A percentile compares a stretch with the other conserved stretches of the same genome.
phyloP scores from a whole-genome alignment of 2,329 filamentous ascomycete genomes.

The Grosmannia huntii region DNA sequence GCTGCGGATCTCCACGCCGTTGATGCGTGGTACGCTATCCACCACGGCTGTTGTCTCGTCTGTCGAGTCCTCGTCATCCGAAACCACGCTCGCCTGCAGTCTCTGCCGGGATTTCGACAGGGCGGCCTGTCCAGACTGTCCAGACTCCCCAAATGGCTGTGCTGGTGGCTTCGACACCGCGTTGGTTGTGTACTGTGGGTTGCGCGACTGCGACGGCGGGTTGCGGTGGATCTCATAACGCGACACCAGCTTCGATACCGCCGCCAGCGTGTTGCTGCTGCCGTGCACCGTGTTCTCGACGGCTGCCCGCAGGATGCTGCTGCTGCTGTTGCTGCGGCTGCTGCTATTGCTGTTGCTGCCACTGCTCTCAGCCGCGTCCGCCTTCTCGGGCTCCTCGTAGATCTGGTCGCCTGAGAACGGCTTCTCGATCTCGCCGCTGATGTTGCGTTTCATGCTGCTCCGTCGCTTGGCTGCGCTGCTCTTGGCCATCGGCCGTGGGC shows the following conservation, averaged over 20 bases:
- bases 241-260: constrained; percentile 25
- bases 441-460: constrained; percentile 55
- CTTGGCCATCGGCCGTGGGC: constrained; percentile 12
- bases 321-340: constrained; percentile 19
- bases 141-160: too few species aligned
- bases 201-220: constrained; percentile 68
- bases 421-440: constrained; percentile 53
- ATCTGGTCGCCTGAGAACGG: constrained; percentile 69
- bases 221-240: constrained; percentile 64
- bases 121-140: too few species aligned
- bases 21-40: constrained; percentile 47
- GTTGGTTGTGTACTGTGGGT: constrained; percentile 69
- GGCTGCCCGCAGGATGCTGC: constrained; percentile 34
- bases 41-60: background rate
- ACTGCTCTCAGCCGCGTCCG: constrained; percentile 1
- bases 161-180: constrained; percentile 17
- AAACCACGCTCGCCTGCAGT: too few species aligned
- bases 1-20: constrained; percentile 70
- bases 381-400: constrained; percentile 71
- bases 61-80: too few species aligned
- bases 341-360: constrained; percentile 19
- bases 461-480: constrained; percentile 29
- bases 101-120: too few species aligned
- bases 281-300: constrained; percentile 52
- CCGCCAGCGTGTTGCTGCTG: constrained; percentile 19